phyloP scores from a whole-genome alignment of 2,329 filamentous ascomycete species.

The Ophiostoma ulmi region DNA sequence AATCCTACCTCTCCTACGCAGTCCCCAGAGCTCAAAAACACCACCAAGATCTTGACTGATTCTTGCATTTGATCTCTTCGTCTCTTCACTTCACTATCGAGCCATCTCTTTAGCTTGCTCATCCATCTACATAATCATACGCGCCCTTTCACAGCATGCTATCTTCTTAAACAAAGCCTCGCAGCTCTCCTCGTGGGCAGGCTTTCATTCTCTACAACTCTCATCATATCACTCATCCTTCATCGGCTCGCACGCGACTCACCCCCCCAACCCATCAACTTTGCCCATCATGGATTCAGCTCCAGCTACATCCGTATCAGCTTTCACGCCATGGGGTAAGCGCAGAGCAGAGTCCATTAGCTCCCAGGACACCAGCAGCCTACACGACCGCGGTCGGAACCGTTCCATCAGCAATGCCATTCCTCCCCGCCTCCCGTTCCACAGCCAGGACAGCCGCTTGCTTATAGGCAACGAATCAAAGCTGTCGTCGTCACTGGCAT shows the following conservation, averaged over 20 bases:
- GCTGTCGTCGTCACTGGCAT: conserved; percentile 41
- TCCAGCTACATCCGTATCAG: neutral
- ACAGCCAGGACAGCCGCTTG: conserved; percentile 18
- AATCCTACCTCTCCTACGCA: neutral
- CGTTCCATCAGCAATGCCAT: conserved; percentile 29
- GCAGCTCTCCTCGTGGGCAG: conserved; percentile 18
- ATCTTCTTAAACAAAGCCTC: conserved; percentile 10
- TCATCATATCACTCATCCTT: neutral
- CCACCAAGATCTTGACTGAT: conserved; percentile 7
- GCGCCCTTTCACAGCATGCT: conserved; percentile 20
- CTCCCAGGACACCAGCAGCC: conserved; percentile 30
- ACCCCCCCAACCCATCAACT: too few relatives aligned
- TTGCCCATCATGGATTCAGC: neutral
- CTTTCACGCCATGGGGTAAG: conserved; percentile 45
- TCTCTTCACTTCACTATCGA: neutral
- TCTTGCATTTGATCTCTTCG: neutral
- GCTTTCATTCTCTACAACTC: conserved; percentile 1
- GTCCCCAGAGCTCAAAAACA: neutral
- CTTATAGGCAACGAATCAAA: conserved; percentile 22
- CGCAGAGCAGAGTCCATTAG: conserved; percentile 37
- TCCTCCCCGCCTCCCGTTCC: conserved; percentile 31
- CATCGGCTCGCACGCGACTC: neutral
- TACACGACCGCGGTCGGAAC: conserved; percentile 24
- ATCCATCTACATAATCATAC: neutral
- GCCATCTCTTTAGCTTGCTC: neutral